Evolutionary conservation across 2,329 filamentous ascomycete genomes (phyloP).

Genomic region (Alternaria angustiovoidea): DNA sequence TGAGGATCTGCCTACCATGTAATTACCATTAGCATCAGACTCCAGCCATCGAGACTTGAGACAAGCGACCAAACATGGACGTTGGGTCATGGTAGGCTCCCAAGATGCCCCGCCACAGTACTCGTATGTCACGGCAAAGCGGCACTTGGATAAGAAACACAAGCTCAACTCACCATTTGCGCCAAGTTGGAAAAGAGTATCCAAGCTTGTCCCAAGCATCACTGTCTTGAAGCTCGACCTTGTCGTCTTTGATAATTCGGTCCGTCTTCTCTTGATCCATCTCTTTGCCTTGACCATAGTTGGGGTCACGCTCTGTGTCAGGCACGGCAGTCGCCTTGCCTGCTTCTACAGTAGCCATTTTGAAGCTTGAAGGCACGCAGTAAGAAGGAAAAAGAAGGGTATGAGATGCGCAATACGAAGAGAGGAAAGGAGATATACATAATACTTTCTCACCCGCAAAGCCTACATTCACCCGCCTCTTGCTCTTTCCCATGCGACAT

Average conservation of each 20-base stretch:
- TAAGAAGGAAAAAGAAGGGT: too few relatives aligned
- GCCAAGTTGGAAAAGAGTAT: conserved; percentile 55
- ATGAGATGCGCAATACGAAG: not conserved
- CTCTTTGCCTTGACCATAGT: conserved; percentile 26
- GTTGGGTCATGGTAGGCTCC: not conserved
- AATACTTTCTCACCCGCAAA: not conserved
- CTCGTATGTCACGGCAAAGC: conserved; percentile 21
- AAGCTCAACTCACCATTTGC: conserved; percentile 50
- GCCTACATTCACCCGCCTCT: not conserved
- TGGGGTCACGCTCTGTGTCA: conserved; percentile 34
- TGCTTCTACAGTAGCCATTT: conserved; percentile 21
- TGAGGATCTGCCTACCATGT: conserved; percentile 54
- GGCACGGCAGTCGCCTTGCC: conserved; percentile 28
- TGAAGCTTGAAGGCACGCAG: not conserved
- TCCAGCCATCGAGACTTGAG: not conserved
- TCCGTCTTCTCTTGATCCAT: conserved; percentile 28
- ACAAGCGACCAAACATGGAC: not conserved
- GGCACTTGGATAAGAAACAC: conserved; percentile 27
- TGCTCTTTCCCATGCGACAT: not conserved
- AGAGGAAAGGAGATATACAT: not conserved
- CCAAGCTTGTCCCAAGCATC: conserved; percentile 56
- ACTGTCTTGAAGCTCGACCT: conserved; percentile 48
- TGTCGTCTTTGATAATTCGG: conserved; percentile 36
- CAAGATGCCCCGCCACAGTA: not conserved
- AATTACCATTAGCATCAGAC: not conserved